Percentiles rank a stretch among this genome's conserved stretches.
These are phyloP conservation scores for Starmerella floris DNA, from an alignment of 805 yeast species.

Conservation along the genomic window DNA sequence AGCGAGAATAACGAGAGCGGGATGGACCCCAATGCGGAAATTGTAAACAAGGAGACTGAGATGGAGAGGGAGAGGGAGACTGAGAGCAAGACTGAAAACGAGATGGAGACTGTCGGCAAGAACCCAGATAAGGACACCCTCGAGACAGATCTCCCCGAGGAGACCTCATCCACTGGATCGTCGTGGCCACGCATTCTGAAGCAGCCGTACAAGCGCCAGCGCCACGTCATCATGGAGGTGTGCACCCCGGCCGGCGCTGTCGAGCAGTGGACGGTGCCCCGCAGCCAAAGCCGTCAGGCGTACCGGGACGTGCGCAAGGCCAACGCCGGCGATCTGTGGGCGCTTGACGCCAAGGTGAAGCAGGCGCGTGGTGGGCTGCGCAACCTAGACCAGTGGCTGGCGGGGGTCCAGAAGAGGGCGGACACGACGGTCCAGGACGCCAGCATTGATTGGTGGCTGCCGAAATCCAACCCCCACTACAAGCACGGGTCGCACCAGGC, in stretches of 20 bases:
- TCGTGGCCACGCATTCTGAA: constrained; percentile 47
- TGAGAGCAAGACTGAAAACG: background rate
- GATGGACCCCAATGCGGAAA: background rate
- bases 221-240: constrained; percentile 65
- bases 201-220: constrained; percentile 63
- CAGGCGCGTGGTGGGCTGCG: constrained; percentile 24
- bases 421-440: background rate
- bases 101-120: background rate
- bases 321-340: constrained; percentile 79
- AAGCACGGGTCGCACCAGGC: constrained; percentile 10
- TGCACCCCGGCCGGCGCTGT: constrained; percentile 69
- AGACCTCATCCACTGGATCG: too few species aligned
- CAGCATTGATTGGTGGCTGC: constrained; percentile 12
- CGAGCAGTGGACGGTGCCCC: constrained; percentile 80
- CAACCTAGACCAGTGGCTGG: constrained; percentile 3
- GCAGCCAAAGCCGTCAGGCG: constrained; percentile 53
- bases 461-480: constrained; percentile 8
- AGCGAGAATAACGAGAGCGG: background rate
- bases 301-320: constrained; percentile 89
- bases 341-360: constrained; percentile 47
- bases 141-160: too few species aligned
- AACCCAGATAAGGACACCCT: too few species aligned
- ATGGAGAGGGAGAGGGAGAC: background rate
- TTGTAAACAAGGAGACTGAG: background rate
- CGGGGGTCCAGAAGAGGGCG: background rate